phyloP scores from a whole-genome alignment of 2,329 filamentous ascomycete species.

The Paramyrothecium sp. region DNA sequence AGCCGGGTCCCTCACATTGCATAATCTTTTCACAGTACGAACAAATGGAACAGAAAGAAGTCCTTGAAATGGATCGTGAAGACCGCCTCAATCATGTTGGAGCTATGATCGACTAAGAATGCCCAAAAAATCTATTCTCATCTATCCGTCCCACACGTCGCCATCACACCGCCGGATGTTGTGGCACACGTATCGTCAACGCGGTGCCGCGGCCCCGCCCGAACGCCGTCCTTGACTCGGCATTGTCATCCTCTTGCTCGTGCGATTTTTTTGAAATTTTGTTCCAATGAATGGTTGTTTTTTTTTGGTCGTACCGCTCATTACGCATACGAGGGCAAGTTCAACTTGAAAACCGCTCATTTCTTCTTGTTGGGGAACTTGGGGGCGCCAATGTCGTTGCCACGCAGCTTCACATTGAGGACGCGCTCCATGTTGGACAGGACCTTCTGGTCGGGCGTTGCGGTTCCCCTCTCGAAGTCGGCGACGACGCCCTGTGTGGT shows the following conservation, averaged over 20 bases:
- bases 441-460: conserved; percentile 80
- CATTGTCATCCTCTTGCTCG: background rate
- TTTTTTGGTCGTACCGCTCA: background rate
- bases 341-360: conserved; percentile 20
- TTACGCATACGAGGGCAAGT: background rate
- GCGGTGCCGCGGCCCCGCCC: background rate
- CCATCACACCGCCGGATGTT: background rate
- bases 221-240: conserved; percentile 1
- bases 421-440: conserved; percentile 75
- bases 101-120: background rate
- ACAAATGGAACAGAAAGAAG: background rate
- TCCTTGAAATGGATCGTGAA: background rate
- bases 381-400: conserved; percentile 80
- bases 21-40: no score
- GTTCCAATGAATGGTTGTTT: background rate
- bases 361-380: conserved; percentile 74
- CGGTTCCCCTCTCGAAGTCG: conserved; percentile 81
- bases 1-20: no score
- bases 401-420: conserved; percentile 84
- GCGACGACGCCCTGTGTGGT: conserved; percentile 77
- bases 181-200: background rate
- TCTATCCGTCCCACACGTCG: conserved; percentile 1
- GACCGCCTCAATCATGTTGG: background rate
- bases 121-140: background rate
- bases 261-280: no score